Evolutionary conservation across 2,329 filamentous ascomycete species (phyloP).

Genomic region (Sporothrix brasiliensis): DNA sequence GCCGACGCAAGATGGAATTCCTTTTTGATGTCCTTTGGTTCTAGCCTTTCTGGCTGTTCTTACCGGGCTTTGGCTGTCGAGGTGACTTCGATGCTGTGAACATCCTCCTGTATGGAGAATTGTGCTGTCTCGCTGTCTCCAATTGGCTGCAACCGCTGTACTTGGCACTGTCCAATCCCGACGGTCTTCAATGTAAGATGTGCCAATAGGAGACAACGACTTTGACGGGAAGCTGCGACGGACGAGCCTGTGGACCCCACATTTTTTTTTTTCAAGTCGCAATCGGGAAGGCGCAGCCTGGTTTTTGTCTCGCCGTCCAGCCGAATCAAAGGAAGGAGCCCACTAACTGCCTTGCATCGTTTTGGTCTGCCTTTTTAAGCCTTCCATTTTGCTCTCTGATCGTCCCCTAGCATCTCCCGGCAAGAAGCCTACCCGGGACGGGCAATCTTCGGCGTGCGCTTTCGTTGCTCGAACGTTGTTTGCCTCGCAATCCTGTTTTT

Average conservation of each 20-base stretch:
- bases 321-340: not conserved
- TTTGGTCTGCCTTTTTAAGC: constrained; percentile 1
- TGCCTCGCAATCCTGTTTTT: not conserved
- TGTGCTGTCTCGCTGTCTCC: not conserved
- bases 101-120: too few relatives aligned
- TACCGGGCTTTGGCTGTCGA: too few relatives aligned
- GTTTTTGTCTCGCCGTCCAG: constrained; percentile 21
- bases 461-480: not conserved
- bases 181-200: too few relatives aligned
- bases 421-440: not conserved
- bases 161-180: not conserved
- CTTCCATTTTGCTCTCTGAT: not conserved
- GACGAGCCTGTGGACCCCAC: not conserved
- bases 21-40: too few relatives aligned
- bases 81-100: too few relatives aligned
- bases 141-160: constrained; percentile 13
- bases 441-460: not conserved
- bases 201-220: not conserved
- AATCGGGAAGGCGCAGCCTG: constrained; percentile 21
- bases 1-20: too few relatives aligned
- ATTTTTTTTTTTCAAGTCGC: not conserved
- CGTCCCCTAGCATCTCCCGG: not conserved
- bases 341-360: not conserved
- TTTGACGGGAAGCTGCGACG: constrained; percentile 14
- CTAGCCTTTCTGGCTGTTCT: too few relatives aligned